phyloP scores from a whole-genome alignment of 192 early-diverging fungal genomes.

The Linnemannia hyalina region DNA sequence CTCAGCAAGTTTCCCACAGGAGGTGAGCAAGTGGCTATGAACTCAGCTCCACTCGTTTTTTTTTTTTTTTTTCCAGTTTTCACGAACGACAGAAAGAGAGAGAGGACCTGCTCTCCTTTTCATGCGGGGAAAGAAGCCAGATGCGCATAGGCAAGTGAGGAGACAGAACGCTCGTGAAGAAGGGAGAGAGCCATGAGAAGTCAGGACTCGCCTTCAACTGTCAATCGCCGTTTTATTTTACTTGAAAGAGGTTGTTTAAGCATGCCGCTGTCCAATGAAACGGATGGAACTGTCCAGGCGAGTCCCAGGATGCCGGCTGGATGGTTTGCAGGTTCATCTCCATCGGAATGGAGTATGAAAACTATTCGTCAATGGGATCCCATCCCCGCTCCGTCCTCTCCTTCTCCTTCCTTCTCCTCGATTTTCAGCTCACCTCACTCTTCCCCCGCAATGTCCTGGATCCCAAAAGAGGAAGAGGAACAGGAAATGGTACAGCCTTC shows the following conservation, averaged over 20 bases:
- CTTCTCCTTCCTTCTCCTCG: neutral
- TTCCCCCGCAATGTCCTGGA: neutral
- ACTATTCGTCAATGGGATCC: neutral
- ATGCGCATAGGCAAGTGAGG: neutral
- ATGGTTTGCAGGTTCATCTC: neutral
- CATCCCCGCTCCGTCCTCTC: neutral
- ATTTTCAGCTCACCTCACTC: neutral
- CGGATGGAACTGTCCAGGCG: neutral
- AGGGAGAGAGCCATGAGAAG: neutral
- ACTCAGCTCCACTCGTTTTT: neutral
- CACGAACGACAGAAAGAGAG: neutral
- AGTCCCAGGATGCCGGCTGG: constrained; percentile 2
- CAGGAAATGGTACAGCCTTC: neutral
- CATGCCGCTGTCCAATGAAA: neutral
- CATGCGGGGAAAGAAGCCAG: constrained; percentile 3
- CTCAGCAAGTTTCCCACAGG: neutral
- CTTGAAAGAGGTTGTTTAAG: neutral
- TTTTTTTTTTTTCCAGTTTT: neutral
- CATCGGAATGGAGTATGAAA: neutral
- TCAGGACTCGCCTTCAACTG: neutral
- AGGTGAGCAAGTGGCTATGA: neutral
- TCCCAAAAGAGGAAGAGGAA: neutral
- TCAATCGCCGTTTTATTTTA: neutral
- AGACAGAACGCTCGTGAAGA: neutral
- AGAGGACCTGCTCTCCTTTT: neutral